These are phyloP conservation scores for Phytophthora hybrid DNA, from an alignment of 352 stramenopile genomes.

Conservation along the genomic window DNA sequence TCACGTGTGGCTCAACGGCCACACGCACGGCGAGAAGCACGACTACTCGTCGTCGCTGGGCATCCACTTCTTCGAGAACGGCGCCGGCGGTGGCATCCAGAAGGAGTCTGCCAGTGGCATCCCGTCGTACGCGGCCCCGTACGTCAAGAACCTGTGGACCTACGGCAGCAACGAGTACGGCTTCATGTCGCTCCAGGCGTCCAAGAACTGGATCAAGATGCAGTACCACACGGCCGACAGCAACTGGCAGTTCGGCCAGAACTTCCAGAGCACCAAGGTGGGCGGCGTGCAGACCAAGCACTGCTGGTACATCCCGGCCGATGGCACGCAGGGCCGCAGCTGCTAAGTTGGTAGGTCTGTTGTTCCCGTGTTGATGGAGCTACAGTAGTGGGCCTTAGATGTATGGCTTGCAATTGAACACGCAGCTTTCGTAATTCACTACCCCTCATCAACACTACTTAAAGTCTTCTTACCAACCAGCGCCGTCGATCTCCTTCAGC, in stretches of 20 bases:
- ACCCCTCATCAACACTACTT: too few species aligned
- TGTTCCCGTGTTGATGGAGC: neutral
- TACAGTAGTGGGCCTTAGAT: neutral
- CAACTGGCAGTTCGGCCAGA: neutral
- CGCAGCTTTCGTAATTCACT: neutral
- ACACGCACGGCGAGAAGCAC: constrained; percentile 42
- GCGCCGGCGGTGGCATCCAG: neutral
- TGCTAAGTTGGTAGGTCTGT: neutral
- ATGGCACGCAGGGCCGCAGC: neutral
- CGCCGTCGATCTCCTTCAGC: constrained; percentile 62
- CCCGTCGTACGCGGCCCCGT: neutral
- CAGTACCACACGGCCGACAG: neutral
- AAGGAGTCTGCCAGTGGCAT: neutral
- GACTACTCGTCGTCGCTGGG: constrained; percentile 27
- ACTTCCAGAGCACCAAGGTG: constrained; percentile 3
- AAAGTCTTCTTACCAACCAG: constrained; percentile 48
- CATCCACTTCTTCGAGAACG: neutral
- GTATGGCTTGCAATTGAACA: neutral
- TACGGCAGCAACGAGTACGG: constrained; percentile 1
- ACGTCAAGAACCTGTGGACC: neutral
- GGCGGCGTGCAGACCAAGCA: constrained; percentile 1
- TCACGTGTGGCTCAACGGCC: constrained; percentile 18
- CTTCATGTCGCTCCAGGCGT: neutral
- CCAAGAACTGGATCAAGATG: constrained; percentile 2
- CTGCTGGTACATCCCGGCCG: constrained; percentile 1